Percentiles rank a stretch among this genome's conserved stretches.
Evolutionary conservation across 768 basidiomycete species (phyloP).

Genomic region (Boletus vermiculosoides): DNA sequence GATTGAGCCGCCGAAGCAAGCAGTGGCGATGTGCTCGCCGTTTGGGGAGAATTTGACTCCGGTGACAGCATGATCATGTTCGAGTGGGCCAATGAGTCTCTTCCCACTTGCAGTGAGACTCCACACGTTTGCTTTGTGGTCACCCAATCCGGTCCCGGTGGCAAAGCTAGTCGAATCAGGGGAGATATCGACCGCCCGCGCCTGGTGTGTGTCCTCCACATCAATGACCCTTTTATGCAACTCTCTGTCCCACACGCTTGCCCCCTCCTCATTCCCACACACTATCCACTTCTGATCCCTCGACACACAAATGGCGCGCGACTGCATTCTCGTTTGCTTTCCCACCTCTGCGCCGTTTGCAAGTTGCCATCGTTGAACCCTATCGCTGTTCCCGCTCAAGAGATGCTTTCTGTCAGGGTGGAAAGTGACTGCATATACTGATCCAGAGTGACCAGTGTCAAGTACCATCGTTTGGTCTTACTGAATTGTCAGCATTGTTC

Average conservation of each 20-base stretch:
- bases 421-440: too few species aligned
- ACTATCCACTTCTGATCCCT: too few species aligned
- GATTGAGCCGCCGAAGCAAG: background rate
- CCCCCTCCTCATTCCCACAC: too few species aligned
- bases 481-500: too few species aligned
- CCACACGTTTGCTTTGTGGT: background rate
- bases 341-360: too few species aligned
- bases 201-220: accelerated
- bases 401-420: too few species aligned
- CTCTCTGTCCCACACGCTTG: background rate
- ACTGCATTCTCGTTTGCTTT: too few species aligned
- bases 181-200: background rate
- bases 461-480: too few species aligned
- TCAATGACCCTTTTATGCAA: background rate
- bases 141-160: background rate
- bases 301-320: too few species aligned
- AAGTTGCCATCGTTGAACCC: too few species aligned
- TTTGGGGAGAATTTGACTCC: background rate
- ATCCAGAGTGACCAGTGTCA: too few species aligned
- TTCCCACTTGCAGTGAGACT: background rate
- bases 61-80: background rate
- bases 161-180: background rate
- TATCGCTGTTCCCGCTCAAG: too few species aligned
- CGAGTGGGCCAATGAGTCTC: background rate
- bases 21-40: background rate